These are phyloP conservation scores for Aegilops speltoides DNA, from an alignment of 176 grass and related monocot genomes.

Conservation along the genomic window DNA sequence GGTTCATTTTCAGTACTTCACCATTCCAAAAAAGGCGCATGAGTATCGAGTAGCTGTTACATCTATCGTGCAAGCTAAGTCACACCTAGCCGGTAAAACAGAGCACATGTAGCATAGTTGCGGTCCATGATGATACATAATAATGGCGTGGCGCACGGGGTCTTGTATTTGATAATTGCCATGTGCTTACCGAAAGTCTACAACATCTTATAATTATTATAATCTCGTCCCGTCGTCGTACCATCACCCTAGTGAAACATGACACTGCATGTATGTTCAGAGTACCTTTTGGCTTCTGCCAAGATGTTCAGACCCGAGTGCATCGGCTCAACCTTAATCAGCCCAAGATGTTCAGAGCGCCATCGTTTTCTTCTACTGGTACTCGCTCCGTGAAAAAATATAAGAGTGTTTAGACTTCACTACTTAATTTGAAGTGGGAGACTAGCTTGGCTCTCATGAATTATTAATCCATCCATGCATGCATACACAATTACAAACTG, in stretches of 20 bases:
- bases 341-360: background rate
- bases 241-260: background rate
- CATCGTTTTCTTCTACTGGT: background rate
- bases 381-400: too few species aligned
- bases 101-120: conserved; percentile 19
- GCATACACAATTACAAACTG: conserved; percentile 14
- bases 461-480: background rate
- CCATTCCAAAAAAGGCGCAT: too few species aligned
- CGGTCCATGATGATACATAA: conserved; percentile 43
- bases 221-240: background rate
- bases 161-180: conserved; percentile 2
- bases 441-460: background rate
- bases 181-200: conserved; percentile 1
- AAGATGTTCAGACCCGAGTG: background rate
- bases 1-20: too few species aligned
- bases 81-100: conserved; percentile 8
- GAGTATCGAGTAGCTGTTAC: background rate
- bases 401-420: too few species aligned
- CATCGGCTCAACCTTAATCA: background rate
- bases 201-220: background rate
- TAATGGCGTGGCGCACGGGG: conserved; percentile 13
- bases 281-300: background rate
- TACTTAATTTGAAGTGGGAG: background rate
- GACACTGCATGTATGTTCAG: background rate
- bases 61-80: conserved; percentile 35